These are phyloP conservation scores for Fusarium drepaniforme DNA, from an alignment of 2,329 filamentous ascomycete genomes.

Conservation along the genomic window DNA sequence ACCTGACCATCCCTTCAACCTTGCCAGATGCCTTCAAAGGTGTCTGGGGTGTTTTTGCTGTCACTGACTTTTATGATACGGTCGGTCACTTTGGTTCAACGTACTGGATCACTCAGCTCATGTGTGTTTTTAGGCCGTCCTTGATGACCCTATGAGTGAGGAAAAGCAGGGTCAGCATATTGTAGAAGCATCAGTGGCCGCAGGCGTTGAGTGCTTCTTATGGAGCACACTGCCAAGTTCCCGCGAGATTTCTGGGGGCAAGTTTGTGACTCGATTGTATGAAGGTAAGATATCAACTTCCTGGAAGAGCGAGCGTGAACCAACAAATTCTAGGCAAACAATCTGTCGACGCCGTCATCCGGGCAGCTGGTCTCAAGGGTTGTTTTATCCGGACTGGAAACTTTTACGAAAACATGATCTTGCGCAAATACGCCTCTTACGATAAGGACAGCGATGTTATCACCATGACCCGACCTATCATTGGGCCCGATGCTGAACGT, in stretches of 20 bases:
- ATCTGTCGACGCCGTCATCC: constrained; percentile 26
- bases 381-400: constrained; percentile 26
- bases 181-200: constrained; percentile 21
- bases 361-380: constrained; percentile 23
- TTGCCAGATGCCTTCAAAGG: constrained; percentile 16
- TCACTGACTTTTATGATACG: constrained; percentile 32
- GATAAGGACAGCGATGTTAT: constrained; percentile 18
- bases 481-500: constrained; percentile 27
- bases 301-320: too few species aligned
- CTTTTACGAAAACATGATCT: constrained; percentile 30
- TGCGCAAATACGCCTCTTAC: constrained; percentile 26
- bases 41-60: constrained; percentile 25
- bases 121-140: constrained; percentile 6
- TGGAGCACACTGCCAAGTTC: constrained; percentile 30
- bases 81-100: not conserved
- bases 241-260: constrained; percentile 25
- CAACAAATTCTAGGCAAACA: constrained; percentile 10
- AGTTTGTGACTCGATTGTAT: constrained; percentile 25
- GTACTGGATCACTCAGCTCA: not conserved
- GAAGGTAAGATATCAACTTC: constrained; percentile 1
- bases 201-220: constrained; percentile 22
- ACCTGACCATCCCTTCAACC: constrained; percentile 25
- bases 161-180: constrained; percentile 30
- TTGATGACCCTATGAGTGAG: constrained; percentile 30
- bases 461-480: constrained; percentile 29